phyloP scores from a whole-genome alignment of 306 rosid species.

The Ziziphus jujuba region DNA sequence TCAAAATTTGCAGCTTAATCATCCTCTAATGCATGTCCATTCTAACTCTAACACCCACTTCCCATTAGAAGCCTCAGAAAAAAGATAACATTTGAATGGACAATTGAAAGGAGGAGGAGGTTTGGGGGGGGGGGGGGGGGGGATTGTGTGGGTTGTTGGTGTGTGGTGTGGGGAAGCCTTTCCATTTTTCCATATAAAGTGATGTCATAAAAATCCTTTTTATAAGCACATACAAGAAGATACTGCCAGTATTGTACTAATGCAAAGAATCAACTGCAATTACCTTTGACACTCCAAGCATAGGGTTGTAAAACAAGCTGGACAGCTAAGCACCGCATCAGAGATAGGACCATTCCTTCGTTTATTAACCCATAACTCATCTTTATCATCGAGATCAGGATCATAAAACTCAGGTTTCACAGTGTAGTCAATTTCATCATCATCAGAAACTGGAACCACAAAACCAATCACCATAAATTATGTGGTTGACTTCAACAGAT shows the following conservation, averaged over 20 bases:
- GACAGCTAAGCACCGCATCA: conserved; percentile 87
- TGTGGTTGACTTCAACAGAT: conserved; percentile 3
- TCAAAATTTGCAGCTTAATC: too few relatives aligned
- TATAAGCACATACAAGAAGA: too few relatives aligned
- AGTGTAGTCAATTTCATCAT: conserved; percentile 81
- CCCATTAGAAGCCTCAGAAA: too few relatives aligned
- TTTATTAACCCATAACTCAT: conserved; percentile 74
- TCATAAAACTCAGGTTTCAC: conserved; percentile 77
- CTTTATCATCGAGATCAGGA: conserved; percentile 58
- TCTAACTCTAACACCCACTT: too few relatives aligned
- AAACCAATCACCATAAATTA: conserved; percentile 19
- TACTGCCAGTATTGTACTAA: not conserved
- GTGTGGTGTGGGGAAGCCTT: too few relatives aligned
- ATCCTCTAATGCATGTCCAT: too few relatives aligned
- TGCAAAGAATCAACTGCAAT: not conserved
- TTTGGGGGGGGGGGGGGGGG: too few relatives aligned
- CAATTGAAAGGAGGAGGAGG: too few relatives aligned
- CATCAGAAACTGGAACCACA: conserved; percentile 63
- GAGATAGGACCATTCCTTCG: conserved; percentile 50
- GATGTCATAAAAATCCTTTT: too few relatives aligned
- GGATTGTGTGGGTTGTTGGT: too few relatives aligned
- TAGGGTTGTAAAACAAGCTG: conserved; percentile 79
- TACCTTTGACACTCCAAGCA: conserved; percentile 85
- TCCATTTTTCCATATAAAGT: too few relatives aligned
- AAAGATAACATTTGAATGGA: too few relatives aligned